A percentile compares a stretch with the other conserved stretches of the same genome.
phyloP scores from a whole-genome alignment of 495 filamentous ascomycete genomes.

The Penicillium goetzii region DNA sequence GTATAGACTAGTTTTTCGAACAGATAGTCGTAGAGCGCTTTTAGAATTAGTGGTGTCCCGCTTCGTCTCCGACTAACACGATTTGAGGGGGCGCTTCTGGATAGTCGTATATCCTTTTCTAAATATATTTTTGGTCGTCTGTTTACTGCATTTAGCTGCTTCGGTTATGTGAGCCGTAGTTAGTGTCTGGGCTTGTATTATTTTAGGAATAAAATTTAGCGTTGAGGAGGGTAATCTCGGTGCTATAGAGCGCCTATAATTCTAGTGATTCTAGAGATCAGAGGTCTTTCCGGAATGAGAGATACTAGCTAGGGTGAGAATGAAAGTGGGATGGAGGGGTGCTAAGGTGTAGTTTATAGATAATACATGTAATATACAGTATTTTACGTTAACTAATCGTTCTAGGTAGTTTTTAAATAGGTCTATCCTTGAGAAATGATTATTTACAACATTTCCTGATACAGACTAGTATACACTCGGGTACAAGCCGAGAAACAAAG shows the following conservation, averaged over 20 bases:
- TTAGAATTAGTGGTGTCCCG: neutral
- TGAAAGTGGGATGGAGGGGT: neutral
- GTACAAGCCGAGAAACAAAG: neutral
- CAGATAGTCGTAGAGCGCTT: neutral
- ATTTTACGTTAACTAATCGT: too few relatives aligned
- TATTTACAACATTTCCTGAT: neutral
- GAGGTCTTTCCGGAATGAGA: neutral
- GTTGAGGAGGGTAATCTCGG: neutral
- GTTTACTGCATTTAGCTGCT: neutral
- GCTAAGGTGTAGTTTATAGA: neutral
- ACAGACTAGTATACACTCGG: neutral
- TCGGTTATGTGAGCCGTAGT: constrained; percentile 2
- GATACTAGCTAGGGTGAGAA: neutral
- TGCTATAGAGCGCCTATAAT: neutral
- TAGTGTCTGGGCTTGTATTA: neutral
- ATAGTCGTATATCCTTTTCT: neutral
- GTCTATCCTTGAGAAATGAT: neutral
- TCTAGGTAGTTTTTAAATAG: too few relatives aligned
- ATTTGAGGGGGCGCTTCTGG: neutral
- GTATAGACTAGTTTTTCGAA: neutral
- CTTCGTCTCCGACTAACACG: neutral
- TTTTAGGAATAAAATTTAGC: neutral
- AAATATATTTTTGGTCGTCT: neutral
- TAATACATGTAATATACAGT: too few relatives aligned
- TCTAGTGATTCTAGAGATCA: neutral